Conservation (phyloP, 352 stramenopile genomes). For the Elongisporangium undulatum region DNA sequence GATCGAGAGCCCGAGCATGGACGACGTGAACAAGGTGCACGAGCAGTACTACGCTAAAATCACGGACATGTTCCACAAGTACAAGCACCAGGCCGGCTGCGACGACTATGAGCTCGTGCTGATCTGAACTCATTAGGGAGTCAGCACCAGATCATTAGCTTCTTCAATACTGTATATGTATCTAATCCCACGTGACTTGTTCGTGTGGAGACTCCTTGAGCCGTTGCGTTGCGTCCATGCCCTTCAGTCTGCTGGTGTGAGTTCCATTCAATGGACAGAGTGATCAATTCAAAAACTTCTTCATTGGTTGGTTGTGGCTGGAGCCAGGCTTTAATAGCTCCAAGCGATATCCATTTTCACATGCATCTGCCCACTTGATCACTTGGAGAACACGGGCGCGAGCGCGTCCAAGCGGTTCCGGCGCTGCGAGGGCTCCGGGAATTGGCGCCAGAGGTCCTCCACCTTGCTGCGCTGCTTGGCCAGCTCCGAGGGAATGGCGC, state of each 20-base stretch:
- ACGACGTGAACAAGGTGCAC: slow-evolving; percentile 65
- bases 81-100: slow-evolving; percentile 76
- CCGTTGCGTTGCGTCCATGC: too few relatives aligned
- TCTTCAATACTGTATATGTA: not conserved
- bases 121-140: slow-evolving; percentile 21
- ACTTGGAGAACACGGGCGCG: slow-evolving; percentile 15
- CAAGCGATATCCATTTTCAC: not conserved
- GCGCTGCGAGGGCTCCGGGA: slow-evolving; percentile 43
- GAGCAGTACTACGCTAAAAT: slow-evolving; percentile 52
- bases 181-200: not conserved
- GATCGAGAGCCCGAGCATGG: slow-evolving; percentile 36
- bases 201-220: too few relatives aligned
- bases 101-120: slow-evolving; percentile 69
- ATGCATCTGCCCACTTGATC: not conserved
- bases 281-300: not conserved
- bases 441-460: slow-evolving; percentile 36
- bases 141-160: not conserved
- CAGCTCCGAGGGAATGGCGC: slow-evolving; percentile 44
- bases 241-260: too few relatives aligned
- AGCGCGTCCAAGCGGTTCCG: slow-evolving; percentile 58
- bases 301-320: not conserved
- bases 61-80: slow-evolving; percentile 54
- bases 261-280: too few relatives aligned
- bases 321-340: not conserved
- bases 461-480: slow-evolving; percentile 24